Evolutionary conservation across 177 flowering plant species (phyloP), one percentile per base, ranked within the genome.

Genomic region (Vitis hybrid): DNA sequence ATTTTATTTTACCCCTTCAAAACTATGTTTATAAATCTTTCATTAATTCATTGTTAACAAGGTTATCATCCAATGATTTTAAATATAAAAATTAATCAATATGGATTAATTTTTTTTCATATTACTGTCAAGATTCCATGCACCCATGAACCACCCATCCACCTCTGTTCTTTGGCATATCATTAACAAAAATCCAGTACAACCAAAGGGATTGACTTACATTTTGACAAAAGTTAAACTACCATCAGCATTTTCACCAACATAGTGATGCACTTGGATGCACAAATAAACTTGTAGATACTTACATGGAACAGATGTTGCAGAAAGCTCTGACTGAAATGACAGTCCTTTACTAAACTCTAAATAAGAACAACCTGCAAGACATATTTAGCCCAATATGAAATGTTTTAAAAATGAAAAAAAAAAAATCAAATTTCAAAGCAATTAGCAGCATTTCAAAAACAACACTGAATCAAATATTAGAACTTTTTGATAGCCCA

Each of bases 331-430:
- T 12, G 96, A 84, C 17, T 87, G 82, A 82, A 94, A 93, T 54
- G 97, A 86, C 54, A 74, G 60, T 54, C 91, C 97, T 65, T 86
- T 82, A 51, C 80, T 83, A 74, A 89, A 92, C 69, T 92, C 95
- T 54, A 94, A 78, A 79, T 74, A 87, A 15, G 89, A 79, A 45
- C 72, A 72, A 68, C 93, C 98, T 93, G 82, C 65, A 80, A 69
- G n/a, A 71, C n/a, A 71, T 67, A 18, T 26, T n/a, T 52, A 68
- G 45, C 62, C 58, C 15, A 13, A 65, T 45, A 52, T 61, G 32
- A 64, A 9, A 7, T 64, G 13, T 10, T n/a, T 14, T 13, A 15
- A 15, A 60, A 56, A 66, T n/a, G 32, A 14, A 9, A 65, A 18
- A 13, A 23, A 59, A 59, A 64, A 26, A 58, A 23, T n/a, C 6